Percentiles rank a stretch among this genome's conserved stretches.
Evolutionary conservation across 352 stramenopile species (phyloP).

Genomic region (Globisporangium barbulae): DNA sequence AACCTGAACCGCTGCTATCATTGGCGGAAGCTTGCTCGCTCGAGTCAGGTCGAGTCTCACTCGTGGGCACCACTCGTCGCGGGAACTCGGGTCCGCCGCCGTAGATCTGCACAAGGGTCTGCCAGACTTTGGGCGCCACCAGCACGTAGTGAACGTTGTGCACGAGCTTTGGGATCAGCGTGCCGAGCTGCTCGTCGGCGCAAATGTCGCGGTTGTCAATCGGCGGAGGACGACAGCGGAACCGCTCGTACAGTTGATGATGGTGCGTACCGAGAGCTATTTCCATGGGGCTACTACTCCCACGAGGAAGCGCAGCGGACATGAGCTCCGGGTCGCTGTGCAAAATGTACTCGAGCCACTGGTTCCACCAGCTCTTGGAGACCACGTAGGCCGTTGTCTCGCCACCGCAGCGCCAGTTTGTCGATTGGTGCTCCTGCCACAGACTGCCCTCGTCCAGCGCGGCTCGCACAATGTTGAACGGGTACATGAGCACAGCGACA

Average conservation of each 20-base stretch:
- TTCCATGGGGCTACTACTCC: not conserved
- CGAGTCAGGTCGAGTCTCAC: not conserved
- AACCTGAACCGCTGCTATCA: not conserved
- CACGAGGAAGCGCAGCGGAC: not conserved
- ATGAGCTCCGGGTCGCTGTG: constrained; percentile 11
- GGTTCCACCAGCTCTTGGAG: constrained; percentile 49
- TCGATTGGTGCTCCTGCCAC: constrained; percentile 29
- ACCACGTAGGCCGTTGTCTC: constrained; percentile 36
- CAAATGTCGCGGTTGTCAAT: constrained; percentile 44
- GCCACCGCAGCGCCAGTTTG: constrained; percentile 39
- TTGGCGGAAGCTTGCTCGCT: not conserved
- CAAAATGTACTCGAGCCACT: constrained; percentile 42
- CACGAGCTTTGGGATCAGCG: constrained; percentile 30
- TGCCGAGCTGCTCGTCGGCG: constrained; percentile 32
- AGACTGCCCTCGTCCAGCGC: constrained; percentile 44
- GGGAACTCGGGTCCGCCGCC: constrained; percentile 54
- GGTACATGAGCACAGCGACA: constrained; percentile 42
- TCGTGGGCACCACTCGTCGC: constrained; percentile 31
- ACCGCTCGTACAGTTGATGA: constrained; percentile 14
- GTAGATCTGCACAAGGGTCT: constrained; percentile 45
- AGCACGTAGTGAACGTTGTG: constrained; percentile 47
- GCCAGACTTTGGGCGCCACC: constrained; percentile 41
- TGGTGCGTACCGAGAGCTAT: not conserved
- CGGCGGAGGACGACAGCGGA: constrained; percentile 33
- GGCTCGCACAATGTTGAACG: constrained; percentile 52